Base-by-base conservation (phyloP, 768 basidiomycete species). In the Lentinus tigrinus region DNA sequence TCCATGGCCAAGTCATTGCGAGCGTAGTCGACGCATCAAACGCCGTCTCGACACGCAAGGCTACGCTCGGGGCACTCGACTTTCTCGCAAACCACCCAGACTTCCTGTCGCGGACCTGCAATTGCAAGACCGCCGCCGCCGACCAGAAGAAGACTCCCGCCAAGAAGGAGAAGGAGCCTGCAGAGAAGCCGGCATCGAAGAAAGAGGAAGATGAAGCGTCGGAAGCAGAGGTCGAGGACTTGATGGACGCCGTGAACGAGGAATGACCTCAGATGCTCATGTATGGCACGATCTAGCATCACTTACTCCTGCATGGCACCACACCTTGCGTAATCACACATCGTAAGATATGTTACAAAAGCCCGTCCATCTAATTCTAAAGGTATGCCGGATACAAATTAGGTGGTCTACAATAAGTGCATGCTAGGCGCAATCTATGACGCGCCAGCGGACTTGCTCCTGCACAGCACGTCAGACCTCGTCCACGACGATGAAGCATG, bases 41-140 rank as follows among this genome's bases (percentile, higher is more conserved):
- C 9, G 72, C 79, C 27, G 74, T 78, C 17, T 88, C 90, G 24
- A 80, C 84, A 5, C 81, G 88, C 60, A 74, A 72, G 38, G 86
- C 85, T 3, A 88, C 87, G 6, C 64, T 81, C 47, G 76, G 75
- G n/a, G 90, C 89, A 11, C 68, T 93, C 58, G 85, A 89, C 66
- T 84, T 83, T 17, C 70, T 93, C 34, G 82, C 88, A 56, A 81
- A 80, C 26, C 84, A 91, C 65, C 71, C 84, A 5, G 77, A 76
- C 13, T 85, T 92, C 54, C 71, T 93, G 67, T 72, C 77, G 5
- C 78, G 80, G 47, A 81, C 77, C 19, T 93, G 91, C 67, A 83
- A 89, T 71, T 93, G 91, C 71, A 77, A 40, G 37, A 42, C 49
- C 3, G 17, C 44, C 44, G 21, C 44, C 2, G 43, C 42, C 11